A percentile compares a stretch with the other conserved stretches of the same genome.
Evolutionary conservation across 352 stramenopile species (phyloP).

Genomic region (Blastocystis sp.): DNA sequence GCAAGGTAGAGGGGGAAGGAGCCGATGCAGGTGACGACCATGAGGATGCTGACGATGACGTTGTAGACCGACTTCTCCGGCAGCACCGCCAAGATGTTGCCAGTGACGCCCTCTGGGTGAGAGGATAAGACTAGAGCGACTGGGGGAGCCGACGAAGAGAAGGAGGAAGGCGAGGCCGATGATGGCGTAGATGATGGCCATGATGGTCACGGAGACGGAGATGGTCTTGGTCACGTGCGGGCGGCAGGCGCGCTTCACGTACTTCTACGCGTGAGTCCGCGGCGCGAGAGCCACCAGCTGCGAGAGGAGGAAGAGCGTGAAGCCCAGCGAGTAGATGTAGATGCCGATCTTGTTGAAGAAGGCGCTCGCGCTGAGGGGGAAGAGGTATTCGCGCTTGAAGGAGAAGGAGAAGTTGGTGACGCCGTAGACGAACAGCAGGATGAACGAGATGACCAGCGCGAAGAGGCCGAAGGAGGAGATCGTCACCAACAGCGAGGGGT

Average conservation of each 20-base stretch:
- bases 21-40: conserved; percentile 32
- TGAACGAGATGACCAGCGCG: conserved; percentile 12
- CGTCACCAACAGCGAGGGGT: neutral
- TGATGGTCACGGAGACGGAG: neutral
- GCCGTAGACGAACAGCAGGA: conserved; percentile 50
- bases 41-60: conserved; percentile 27
- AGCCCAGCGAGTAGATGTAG: conserved; percentile 40
- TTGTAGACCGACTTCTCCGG: neutral
- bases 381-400: neutral
- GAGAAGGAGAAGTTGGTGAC: neutral
- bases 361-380: neutral
- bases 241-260: neutral
- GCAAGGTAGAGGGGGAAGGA: conserved; percentile 1
- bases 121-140: neutral
- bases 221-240: neutral
- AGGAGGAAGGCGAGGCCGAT: neutral
- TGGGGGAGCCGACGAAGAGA: neutral
- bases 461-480: conserved; percentile 48
- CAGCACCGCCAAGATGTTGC: conserved; percentile 5
- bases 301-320: conserved; percentile 13
- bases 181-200: neutral
- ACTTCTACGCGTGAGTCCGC: neutral
- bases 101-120: neutral
- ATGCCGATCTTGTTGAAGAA: conserved; percentile 47
- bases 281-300: neutral